Conservation (phyloP, 768 basidiomycete species). For the Suillus luteus region DNA sequence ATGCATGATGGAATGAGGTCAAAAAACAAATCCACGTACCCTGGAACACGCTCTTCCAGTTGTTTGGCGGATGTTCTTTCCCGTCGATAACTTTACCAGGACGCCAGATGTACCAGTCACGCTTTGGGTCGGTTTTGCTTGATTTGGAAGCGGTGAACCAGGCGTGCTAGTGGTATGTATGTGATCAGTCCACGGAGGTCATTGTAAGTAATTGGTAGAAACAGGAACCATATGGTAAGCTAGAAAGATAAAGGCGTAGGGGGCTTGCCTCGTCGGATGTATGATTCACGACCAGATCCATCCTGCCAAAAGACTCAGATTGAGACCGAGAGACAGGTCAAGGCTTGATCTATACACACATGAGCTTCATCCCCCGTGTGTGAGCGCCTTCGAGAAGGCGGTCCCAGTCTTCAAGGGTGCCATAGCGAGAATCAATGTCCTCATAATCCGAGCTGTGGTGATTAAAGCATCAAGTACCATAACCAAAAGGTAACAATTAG, state of each 20-base stretch:
- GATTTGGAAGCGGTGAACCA: slow-evolving; percentile 68
- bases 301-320: slow-evolving; percentile 41
- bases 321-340: slow-evolving; percentile 13
- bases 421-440: slow-evolving; percentile 64
- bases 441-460: slow-evolving; percentile 60
- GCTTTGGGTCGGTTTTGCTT: slow-evolving; percentile 54
- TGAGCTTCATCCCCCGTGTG: slow-evolving; percentile 66
- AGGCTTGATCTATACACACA: slow-evolving; percentile 41
- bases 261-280: slow-evolving; percentile 59
- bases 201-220: slow-evolving; percentile 12
- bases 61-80: slow-evolving; percentile 63
- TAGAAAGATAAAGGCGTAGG: neutral
- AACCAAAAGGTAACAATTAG: neutral
- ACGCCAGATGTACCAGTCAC: slow-evolving; percentile 80
- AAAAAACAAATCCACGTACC: slow-evolving; percentile 36
- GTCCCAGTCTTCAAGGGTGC: slow-evolving; percentile 64
- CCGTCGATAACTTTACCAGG: slow-evolving; percentile 57
- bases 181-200: slow-evolving; percentile 9
- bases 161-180: slow-evolving; percentile 47
- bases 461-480: neutral
- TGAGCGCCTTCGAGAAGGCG: slow-evolving; percentile 54
- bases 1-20: neutral
- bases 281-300: slow-evolving; percentile 80
- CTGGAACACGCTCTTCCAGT: slow-evolving; percentile 71
- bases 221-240: neutral